phyloP scores from a whole-genome alignment of 176 grass and related monocot species.

The Triticum turgidum region DNA sequence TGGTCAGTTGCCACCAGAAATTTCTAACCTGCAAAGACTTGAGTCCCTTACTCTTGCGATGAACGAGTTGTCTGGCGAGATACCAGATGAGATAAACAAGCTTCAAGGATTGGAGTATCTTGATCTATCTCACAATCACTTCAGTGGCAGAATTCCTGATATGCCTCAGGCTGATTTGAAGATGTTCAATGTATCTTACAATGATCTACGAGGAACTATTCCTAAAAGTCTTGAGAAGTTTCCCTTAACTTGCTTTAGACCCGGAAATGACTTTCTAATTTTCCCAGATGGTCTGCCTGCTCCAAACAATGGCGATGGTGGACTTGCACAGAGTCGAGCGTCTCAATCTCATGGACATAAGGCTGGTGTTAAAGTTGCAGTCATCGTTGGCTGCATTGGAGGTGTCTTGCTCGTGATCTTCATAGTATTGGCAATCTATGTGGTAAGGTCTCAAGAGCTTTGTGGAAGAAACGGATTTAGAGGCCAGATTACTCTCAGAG shows the following conservation, averaged over 20 bases:
- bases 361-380: slow-evolving; percentile 58
- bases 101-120: slow-evolving; percentile 66
- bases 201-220: slow-evolving; percentile 75
- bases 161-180: slow-evolving; percentile 65
- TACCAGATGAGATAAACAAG: slow-evolving; percentile 77
- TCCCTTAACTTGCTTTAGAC: slow-evolving; percentile 71
- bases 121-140: slow-evolving; percentile 83
- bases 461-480: slow-evolving; percentile 72
- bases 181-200: slow-evolving; percentile 83
- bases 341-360: slow-evolving; percentile 53
- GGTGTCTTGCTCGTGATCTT: slow-evolving; percentile 69
- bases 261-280: slow-evolving; percentile 73
- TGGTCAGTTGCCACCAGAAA: slow-evolving; percentile 71
- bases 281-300: slow-evolving; percentile 67
- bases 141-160: slow-evolving; percentile 75
- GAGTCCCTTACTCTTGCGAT: slow-evolving; percentile 59
- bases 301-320: slow-evolving; percentile 41
- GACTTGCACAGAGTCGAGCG: slow-evolving; percentile 19
- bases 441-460: slow-evolving; percentile 79
- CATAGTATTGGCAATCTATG: slow-evolving; percentile 65
- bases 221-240: slow-evolving; percentile 85
- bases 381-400: slow-evolving; percentile 82
- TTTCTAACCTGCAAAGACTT: slow-evolving; percentile 76
- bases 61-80: slow-evolving; percentile 80
- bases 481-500: slow-evolving; percentile 56